These are phyloP conservation scores for Solanum paucissectum DNA, from an alignment of 257 asterid species.

Conservation along the genomic window DNA sequence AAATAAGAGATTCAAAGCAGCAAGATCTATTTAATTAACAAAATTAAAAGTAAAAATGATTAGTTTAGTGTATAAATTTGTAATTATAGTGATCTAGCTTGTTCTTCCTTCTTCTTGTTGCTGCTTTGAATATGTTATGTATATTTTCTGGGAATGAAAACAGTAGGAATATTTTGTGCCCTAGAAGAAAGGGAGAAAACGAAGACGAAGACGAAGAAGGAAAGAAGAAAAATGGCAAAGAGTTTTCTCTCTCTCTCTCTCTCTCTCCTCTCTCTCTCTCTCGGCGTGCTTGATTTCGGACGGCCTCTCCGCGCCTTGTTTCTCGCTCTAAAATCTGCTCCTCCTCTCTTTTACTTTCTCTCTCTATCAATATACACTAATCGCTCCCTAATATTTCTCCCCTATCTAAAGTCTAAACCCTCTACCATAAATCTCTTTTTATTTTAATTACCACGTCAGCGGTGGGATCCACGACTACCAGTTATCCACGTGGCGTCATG, in stretches of 20 bases:
- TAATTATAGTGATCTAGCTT: constrained; percentile 13
- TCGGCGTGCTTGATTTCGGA: constrained; percentile 34
- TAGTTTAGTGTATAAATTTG: background rate
- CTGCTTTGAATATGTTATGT: background rate
- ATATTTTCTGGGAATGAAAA: background rate
- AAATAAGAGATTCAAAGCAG: constrained; percentile 21
- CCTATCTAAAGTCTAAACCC: constrained; percentile 27
- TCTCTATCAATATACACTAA: background rate
- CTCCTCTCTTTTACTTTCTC: background rate
- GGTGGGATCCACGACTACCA: constrained; percentile 33
- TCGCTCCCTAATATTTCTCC: background rate
- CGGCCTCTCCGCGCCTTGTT: constrained; percentile 98
- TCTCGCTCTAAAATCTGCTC: constrained; percentile 47
- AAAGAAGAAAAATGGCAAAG: constrained; percentile 21
- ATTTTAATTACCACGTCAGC: constrained; percentile 31
- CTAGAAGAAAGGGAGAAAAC: constrained; percentile 26
- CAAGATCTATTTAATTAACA: constrained; percentile 43
- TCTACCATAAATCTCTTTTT: constrained; percentile 13
- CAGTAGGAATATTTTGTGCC: constrained; percentile 24
- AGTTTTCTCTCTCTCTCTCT: constrained; percentile 17
- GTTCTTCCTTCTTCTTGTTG: background rate
- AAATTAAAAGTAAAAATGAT: background rate
- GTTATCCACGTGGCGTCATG: constrained; percentile 36
- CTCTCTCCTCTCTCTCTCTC: background rate
- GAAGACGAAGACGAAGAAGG: constrained; percentile 26